Percentiles rank a stretch among this genome's conserved stretches.
These are phyloP conservation scores for Lathyrus aphaca DNA, from an alignment of 306 rosid genomes.

Conservation along the genomic window DNA sequence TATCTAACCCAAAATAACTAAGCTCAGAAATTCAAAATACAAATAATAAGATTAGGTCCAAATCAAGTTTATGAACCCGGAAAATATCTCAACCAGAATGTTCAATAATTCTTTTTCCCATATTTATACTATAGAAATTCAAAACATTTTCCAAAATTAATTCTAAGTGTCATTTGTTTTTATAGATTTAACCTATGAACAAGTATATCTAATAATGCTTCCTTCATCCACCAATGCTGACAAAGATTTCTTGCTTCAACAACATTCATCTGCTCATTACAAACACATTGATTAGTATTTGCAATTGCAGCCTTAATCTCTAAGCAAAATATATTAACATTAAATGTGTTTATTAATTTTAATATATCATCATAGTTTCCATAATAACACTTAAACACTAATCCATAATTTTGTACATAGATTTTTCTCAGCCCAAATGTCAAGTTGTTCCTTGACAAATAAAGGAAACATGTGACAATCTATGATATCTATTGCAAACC, in stretches of 20 bases:
- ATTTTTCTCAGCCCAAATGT: constrained; percentile 86
- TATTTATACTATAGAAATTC: not conserved
- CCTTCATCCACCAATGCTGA: constrained; percentile 99
- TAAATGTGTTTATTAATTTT: no score
- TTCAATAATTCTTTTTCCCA: no score
- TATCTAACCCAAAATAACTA: no score
- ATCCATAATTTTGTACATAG: constrained; percentile 82
- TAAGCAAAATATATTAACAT: no score
- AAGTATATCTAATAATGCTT: constrained; percentile 85
- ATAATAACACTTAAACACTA: not conserved
- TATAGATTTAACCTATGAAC: constrained; percentile 54
- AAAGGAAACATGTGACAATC: constrained; percentile 95
- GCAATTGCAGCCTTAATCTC: not conserved
- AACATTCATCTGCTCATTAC: constrained; percentile 73
- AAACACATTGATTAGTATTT: not conserved
- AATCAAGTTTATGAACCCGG: no score
- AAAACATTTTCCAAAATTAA: not conserved
- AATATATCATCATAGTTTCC: no score
- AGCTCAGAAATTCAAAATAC: no score
- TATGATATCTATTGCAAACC: no score
- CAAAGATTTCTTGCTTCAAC: constrained; percentile 78
- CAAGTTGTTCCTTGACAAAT: constrained; percentile 83
- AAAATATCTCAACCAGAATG: no score
- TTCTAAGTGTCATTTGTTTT: constrained; percentile 6
- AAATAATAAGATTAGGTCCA: no score